A percentile compares a stretch with the other conserved stretches of the same genome.
Conservation (phyloP, 2,329 filamentous ascomycete species). For the Anisogramma anomala region DNA sequence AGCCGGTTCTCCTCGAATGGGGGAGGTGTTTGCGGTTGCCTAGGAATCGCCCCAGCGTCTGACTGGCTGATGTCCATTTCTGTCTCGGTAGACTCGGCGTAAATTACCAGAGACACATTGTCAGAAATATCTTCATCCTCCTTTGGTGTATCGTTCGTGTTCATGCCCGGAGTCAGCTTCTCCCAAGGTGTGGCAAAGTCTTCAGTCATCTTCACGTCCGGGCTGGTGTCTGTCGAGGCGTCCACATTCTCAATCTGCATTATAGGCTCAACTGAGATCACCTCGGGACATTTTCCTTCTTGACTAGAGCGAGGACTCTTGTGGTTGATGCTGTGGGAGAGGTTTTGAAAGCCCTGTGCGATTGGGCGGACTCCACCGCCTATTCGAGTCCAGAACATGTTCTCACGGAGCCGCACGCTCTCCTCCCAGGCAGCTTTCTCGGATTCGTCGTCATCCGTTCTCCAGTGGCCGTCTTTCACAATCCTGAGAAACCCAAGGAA, state of each 20-base stretch:
- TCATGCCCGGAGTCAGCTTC: background rate
- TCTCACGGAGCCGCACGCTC: constrained; percentile 74
- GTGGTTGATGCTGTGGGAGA: constrained; percentile 17
- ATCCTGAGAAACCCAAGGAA: constrained; percentile 86
- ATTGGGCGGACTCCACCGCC: constrained; percentile 77
- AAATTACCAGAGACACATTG: background rate
- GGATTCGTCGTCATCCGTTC: constrained; percentile 69
- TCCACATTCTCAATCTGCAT: constrained; percentile 1
- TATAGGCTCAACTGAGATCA: constrained; percentile 1
- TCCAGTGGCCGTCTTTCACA: constrained; percentile 85
- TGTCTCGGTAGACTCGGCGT: background rate
- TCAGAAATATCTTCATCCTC: constrained; percentile 1
- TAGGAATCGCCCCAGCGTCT: background rate
- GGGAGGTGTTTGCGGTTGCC: constrained; percentile 9
- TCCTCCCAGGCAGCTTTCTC: constrained; percentile 92
- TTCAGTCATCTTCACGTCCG: constrained; percentile 1
- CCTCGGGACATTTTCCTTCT: background rate
- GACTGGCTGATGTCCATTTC: background rate
- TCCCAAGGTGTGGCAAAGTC: constrained; percentile 11
- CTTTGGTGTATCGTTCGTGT: background rate
- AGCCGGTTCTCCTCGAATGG: constrained; percentile 10
- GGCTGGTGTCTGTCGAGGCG: background rate
- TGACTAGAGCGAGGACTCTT: constrained; percentile 19
- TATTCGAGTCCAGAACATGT: constrained; percentile 94
- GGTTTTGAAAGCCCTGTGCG: constrained; percentile 24